Evolutionary conservation across 306 rosid species (phyloP), one percentile per base, ranked within the genome.

Genomic region (Psophocarpus tetragonolobus): DNA sequence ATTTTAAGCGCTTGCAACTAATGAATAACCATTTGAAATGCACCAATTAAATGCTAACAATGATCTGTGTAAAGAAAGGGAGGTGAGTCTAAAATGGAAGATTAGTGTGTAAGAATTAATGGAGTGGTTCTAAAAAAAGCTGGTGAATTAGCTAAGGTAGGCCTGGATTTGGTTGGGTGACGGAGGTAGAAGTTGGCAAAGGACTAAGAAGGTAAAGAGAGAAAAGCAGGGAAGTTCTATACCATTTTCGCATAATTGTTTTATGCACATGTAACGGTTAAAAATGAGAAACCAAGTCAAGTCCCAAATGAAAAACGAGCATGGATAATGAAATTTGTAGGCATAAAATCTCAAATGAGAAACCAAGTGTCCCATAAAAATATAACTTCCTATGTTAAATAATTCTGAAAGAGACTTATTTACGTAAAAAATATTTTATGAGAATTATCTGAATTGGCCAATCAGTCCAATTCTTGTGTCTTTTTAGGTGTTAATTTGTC

Each of bases 221-320:
- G 74, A 73, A 71, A 47, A 36, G 35, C 29, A 42, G 71, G 29
- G 50, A 23, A 68, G 64, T 66, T 91, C 89, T 89, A 91, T 87
- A n/a, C n/a, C n/a, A n/a, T n/a, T n/a, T n/a, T n/a, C n/a, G n/a
- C n/a, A n/a, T n/a, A n/a, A n/a, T n/a, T n/a, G n/a, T n/a, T n/a
- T n/a, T n/a, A n/a, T n/a, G n/a, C n/a, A n/a, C n/a, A n/a, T n/a
- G n/a, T n/a, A n/a, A n/a, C n/a, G n/a, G n/a, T n/a, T n/a, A n/a
- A n/a, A n/a, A n/a, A n/a, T n/a, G n/a, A n/a, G n/a, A n/a, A n/a
- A n/a, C n/a, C n/a, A n/a, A n/a, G n/a, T n/a, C n/a, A n/a, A n/a
- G n/a, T n/a, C n/a, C n/a, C n/a, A n/a, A n/a, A n/a, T n/a, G n/a
- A n/a, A n/a, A n/a, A n/a, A n/a, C n/a, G n/a, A n/a, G n/a, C n/a